Percentiles rank a stretch among this genome's conserved stretches.
Evolutionary conservation across 2,329 filamentous ascomycete species (phyloP).

Genomic region (Talaromyces sp.): DNA sequence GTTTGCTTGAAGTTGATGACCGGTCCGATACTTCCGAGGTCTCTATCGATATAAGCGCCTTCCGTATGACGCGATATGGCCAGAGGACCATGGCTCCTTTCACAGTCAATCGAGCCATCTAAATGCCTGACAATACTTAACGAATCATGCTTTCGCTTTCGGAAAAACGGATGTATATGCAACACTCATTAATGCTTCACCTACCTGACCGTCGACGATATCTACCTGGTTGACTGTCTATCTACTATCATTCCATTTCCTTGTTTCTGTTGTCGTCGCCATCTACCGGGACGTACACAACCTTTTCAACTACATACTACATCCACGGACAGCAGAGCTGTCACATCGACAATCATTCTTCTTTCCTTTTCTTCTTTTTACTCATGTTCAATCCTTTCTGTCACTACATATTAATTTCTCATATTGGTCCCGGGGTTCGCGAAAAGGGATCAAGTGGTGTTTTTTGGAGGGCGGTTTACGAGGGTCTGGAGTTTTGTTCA

Average conservation of each 20-base stretch:
- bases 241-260: neutral
- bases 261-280: neutral
- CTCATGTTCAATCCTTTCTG: neutral
- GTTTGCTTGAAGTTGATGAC: slow-evolving; percentile 35
- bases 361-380: neutral
- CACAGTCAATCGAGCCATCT: neutral
- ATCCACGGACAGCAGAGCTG: slow-evolving; percentile 10
- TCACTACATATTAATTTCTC: neutral
- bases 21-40: slow-evolving; percentile 31
- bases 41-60: slow-evolving; percentile 36
- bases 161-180: neutral
- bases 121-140: neutral
- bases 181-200: neutral
- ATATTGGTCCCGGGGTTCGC: neutral
- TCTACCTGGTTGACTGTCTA: neutral
- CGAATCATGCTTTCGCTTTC: neutral
- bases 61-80: slow-evolving; percentile 24
- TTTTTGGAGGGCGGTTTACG: neutral
- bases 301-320: neutral
- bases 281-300: neutral
- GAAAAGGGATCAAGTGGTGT: neutral
- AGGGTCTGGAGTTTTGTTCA: neutral
- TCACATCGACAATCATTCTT: neutral
- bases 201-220: neutral
- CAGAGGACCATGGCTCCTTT: slow-evolving; percentile 15